These are phyloP conservation scores for Lathyrus aphaca DNA, from an alignment of 306 rosid species.

Conservation along the genomic window DNA sequence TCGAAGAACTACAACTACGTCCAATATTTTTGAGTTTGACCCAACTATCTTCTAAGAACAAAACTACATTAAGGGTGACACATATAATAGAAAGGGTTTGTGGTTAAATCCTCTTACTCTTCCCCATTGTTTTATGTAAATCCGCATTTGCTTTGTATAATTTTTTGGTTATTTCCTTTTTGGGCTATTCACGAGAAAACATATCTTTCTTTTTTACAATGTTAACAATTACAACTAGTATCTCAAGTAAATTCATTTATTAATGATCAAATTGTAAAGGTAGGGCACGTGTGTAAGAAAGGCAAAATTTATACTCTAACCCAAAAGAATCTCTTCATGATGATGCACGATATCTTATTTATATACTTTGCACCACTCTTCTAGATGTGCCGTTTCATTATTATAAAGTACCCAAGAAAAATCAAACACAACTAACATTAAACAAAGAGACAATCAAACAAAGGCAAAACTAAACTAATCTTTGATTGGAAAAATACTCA, in stretches of 20 bases:
- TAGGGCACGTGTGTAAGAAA: conserved; percentile 13
- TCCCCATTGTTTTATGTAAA: not conserved
- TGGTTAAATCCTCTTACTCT: too few relatives aligned
- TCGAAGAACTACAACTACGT: too few relatives aligned
- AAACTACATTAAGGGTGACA: too few relatives aligned
- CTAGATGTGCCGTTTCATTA: conserved; percentile 32
- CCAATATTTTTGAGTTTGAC: too few relatives aligned
- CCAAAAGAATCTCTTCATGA: conserved; percentile 20
- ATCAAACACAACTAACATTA: conserved; percentile 24
- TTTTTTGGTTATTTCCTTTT: not conserved
- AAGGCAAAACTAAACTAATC: not conserved
- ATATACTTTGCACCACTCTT: conserved; percentile 11
- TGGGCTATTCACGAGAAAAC: not conserved
- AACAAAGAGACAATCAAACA: conserved; percentile 14
- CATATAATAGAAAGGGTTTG: too few relatives aligned
- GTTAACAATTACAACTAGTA: not conserved
- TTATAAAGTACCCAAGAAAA: conserved; percentile 14
- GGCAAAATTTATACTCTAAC: not conserved
- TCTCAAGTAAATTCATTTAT: not conserved
- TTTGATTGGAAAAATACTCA: not conserved
- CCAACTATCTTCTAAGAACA: too few relatives aligned
- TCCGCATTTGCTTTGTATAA: not conserved
- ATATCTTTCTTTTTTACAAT: not conserved
- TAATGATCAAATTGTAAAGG: not conserved
- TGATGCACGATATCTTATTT: conserved; percentile 7